A percentile compares a stretch with the other conserved stretches of the same genome.
These are phyloP conservation scores for Fonsecaea pedrosoi DNA, from an alignment of 2,329 filamentous ascomycete species.

Conservation along the genomic window DNA sequence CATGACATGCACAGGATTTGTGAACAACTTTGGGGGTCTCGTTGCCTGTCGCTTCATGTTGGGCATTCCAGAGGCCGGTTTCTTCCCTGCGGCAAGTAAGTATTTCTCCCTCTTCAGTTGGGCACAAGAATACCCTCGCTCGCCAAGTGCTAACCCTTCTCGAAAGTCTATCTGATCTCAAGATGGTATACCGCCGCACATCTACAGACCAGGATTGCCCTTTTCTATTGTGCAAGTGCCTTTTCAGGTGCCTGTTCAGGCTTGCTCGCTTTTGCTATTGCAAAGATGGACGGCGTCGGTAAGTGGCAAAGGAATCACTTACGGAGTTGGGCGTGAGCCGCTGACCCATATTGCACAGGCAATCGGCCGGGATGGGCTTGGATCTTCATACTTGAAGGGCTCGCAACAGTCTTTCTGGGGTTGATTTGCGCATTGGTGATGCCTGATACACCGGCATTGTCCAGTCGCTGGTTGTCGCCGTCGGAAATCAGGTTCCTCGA, in stretches of 20 bases:
- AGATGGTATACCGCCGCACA: background rate
- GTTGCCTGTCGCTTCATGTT: conserved; percentile 43
- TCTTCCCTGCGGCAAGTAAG: conserved; percentile 44
- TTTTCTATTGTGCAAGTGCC: conserved; percentile 54
- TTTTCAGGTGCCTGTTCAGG: conserved; percentile 61
- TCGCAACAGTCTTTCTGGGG: conserved; percentile 53
- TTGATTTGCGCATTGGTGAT: conserved; percentile 51
- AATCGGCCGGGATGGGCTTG: conserved; percentile 55
- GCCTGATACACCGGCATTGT: conserved; percentile 53
- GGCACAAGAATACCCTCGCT: no score
- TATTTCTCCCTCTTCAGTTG: no score
- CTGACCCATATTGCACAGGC: no score
- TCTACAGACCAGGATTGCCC: background rate
- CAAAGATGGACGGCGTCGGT: conserved; percentile 58
- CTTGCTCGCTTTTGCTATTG: conserved; percentile 58
- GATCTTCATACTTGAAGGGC: conserved; percentile 62
- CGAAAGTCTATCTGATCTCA: no score
- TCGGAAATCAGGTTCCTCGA: background rate
- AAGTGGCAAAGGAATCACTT: conserved; percentile 32
- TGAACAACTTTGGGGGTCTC: conserved; percentile 41
- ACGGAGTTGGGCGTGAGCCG: no score
- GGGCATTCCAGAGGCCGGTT: conserved; percentile 45
- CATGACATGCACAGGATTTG: conserved; percentile 47
- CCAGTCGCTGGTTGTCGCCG: background rate
- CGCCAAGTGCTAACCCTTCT: no score